Conservation (phyloP, 139 green algal genomes). For the Prasinococcaceae sp. region DNA sequence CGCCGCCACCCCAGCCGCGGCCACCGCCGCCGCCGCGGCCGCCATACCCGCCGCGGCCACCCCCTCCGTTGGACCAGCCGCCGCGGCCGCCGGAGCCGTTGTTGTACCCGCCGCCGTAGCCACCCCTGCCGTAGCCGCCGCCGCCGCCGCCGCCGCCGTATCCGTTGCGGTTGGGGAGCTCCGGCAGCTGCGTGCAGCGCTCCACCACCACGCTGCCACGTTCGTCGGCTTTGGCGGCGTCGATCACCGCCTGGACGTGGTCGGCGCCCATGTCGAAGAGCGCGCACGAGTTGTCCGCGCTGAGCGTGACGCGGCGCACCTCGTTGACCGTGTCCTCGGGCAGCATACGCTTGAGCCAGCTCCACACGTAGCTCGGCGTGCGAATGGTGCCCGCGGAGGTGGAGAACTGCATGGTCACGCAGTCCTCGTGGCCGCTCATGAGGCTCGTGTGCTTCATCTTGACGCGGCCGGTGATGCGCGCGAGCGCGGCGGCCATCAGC, state of each 20-base stretch:
- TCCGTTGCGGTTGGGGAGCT: too few relatives aligned
- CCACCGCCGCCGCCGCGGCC: too few relatives aligned
- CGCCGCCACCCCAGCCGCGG: too few relatives aligned
- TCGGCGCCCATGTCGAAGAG: constrained; percentile 68
- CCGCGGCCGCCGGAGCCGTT: too few relatives aligned
- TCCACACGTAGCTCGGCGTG: constrained; percentile 48
- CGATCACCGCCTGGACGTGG: background rate
- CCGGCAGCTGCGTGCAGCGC: too few relatives aligned
- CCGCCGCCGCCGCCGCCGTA: too few relatives aligned
- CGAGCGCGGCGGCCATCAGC: constrained; percentile 67
- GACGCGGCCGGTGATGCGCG: constrained; percentile 72
- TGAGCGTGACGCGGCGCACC: constrained; percentile 64
- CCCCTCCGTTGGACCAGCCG: too few relatives aligned
- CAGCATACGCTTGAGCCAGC: constrained; percentile 45
- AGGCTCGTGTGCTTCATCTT: constrained; percentile 56
- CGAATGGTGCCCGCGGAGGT: constrained; percentile 8
- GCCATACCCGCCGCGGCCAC: too few relatives aligned
- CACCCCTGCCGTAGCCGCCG: too few relatives aligned
- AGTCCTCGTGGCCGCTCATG: constrained; percentile 72
- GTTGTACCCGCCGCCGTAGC: too few relatives aligned
- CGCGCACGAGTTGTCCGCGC: constrained; percentile 52
- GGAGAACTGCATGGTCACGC: constrained; percentile 49
- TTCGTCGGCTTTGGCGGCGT: too few relatives aligned
- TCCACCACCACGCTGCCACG: too few relatives aligned
- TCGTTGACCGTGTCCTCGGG: constrained; percentile 42